phyloP scores from a whole-genome alignment of 768 basidiomycete species.

The Pleurotus tuber-regium region DNA sequence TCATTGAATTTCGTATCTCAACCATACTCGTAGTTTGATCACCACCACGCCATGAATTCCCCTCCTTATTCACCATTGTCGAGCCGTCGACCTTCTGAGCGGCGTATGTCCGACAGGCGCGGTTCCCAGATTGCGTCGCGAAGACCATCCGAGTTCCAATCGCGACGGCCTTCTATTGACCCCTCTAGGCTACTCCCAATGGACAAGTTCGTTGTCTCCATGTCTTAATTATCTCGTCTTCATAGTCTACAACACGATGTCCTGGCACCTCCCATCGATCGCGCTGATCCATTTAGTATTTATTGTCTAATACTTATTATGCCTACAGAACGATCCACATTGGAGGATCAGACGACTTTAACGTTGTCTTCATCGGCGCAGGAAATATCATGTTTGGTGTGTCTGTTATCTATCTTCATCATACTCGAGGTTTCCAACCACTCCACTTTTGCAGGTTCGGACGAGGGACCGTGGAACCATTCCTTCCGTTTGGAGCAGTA shows the following conservation, averaged over 20 bases:
- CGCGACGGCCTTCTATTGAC: conserved; percentile 73
- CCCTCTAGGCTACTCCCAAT: conserved; percentile 74
- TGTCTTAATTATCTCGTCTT: neutral
- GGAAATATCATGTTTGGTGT: conserved; percentile 98
- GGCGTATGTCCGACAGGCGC: conserved; percentile 43
- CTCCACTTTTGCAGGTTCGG: conserved; percentile 53
- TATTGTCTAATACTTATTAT: neutral
- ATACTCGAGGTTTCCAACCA: neutral
- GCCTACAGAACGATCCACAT: conserved; percentile 43
- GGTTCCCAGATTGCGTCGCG: conserved; percentile 40
- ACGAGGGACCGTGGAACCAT: conserved; percentile 92
- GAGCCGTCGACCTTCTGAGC: conserved; percentile 44
- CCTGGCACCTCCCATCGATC: conserved; percentile 16
- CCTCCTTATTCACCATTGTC: conserved; percentile 21
- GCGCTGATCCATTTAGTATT: neutral
- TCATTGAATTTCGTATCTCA: no score
- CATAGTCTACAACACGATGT: neutral
- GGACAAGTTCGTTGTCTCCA: conserved; percentile 57
- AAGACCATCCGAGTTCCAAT: conserved; percentile 38
- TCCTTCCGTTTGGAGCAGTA: conserved; percentile 90
- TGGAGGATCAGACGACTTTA: conserved; percentile 74
- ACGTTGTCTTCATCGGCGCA: conserved; percentile 92
- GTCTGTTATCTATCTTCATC: conserved; percentile 12
- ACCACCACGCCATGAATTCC: conserved; percentile 7
- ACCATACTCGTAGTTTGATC: neutral